Conservation (phyloP, 257 asterid species). For the Datura wrightii region DNA sequence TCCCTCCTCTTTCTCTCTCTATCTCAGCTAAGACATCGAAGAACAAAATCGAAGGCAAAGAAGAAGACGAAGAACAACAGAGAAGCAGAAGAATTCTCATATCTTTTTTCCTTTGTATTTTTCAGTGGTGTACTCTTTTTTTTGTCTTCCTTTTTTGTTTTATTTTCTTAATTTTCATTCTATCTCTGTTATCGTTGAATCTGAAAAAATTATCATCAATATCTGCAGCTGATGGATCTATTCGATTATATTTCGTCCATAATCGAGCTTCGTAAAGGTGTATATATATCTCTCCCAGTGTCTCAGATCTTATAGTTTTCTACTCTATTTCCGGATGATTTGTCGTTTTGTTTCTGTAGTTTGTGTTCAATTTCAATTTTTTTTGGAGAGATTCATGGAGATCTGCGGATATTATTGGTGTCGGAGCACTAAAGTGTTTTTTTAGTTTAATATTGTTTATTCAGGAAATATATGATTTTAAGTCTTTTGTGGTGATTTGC, state of each 20-base stretch:
- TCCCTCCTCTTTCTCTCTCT: slow-evolving; percentile 23
- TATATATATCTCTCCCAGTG: background rate
- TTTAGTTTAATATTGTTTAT: slow-evolving; percentile 31
- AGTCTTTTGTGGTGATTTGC: slow-evolving; percentile 29
- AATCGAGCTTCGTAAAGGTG: slow-evolving; percentile 67
- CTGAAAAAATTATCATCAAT: slow-evolving; percentile 37
- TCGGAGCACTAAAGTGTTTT: slow-evolving; percentile 34
- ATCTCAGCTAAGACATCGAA: slow-evolving; percentile 35
- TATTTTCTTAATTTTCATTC: slow-evolving; percentile 5
- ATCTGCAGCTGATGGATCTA: slow-evolving; percentile 54
- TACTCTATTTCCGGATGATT: background rate
- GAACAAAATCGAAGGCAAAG: background rate
- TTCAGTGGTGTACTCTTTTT: background rate
- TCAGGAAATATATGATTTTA: slow-evolving; percentile 29
- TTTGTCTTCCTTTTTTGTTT: background rate
- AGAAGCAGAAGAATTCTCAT: slow-evolving; percentile 32
- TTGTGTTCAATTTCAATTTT: slow-evolving; percentile 24
- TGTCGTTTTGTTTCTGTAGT: background rate
- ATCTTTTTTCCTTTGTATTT: slow-evolving; percentile 32
- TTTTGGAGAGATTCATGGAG: slow-evolving; percentile 46
- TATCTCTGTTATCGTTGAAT: slow-evolving; percentile 36
- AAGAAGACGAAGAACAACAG: slow-evolving; percentile 22
- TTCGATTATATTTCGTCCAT: slow-evolving; percentile 54
- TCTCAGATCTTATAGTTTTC: slow-evolving; percentile 30
- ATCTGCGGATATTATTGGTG: slow-evolving; percentile 49